These are phyloP conservation scores for Trichothecium sympodiale DNA, from an alignment of 2,329 filamentous ascomycete genomes.

Conservation along the genomic window DNA sequence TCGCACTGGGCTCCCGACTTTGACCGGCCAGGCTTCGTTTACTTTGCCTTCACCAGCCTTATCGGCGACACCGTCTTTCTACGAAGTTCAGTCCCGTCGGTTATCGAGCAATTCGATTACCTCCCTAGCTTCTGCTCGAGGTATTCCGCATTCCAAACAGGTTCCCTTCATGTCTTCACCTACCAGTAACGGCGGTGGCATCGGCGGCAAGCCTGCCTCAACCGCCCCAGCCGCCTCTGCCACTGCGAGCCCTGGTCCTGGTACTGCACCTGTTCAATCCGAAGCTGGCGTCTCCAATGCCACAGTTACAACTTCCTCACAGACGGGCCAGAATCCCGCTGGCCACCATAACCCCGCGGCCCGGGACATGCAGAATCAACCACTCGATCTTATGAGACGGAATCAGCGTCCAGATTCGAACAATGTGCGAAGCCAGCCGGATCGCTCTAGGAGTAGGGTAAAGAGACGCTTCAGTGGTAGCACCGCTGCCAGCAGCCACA, in stretches of 20 bases:
- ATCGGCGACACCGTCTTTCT: constrained; percentile 33
- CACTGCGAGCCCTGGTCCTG: constrained; percentile 21
- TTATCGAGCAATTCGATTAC: constrained; percentile 65
- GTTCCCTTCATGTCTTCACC: constrained; percentile 35
- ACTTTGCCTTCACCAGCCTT: constrained; percentile 38
- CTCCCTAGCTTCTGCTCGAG: constrained; percentile 53
- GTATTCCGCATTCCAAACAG: constrained; percentile 36
- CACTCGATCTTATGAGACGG: constrained; percentile 34
- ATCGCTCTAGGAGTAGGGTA: constrained; percentile 54
- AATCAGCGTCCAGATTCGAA: constrained; percentile 24
- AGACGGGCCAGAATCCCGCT: constrained; percentile 25
- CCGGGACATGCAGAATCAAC: constrained; percentile 26
- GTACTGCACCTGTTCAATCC: constrained; percentile 26
- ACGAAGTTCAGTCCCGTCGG: constrained; percentile 48
- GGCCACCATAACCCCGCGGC: constrained; percentile 35
- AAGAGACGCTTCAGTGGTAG: constrained; percentile 73
- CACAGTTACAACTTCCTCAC: constrained; percentile 42
- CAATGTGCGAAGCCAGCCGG: constrained; percentile 33
- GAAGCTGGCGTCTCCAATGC: constrained; percentile 40
- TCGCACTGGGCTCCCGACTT: constrained; percentile 10
- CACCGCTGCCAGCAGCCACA: constrained; percentile 71
- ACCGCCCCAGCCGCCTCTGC: no score
- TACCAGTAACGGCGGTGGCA: no score
- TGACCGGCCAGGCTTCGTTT: constrained; percentile 14
- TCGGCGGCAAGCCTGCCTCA: no score